Evolutionary conservation across 1,284 basidiomycete genomes (phyloP).

Genomic region (Ustilago lituana): DNA sequence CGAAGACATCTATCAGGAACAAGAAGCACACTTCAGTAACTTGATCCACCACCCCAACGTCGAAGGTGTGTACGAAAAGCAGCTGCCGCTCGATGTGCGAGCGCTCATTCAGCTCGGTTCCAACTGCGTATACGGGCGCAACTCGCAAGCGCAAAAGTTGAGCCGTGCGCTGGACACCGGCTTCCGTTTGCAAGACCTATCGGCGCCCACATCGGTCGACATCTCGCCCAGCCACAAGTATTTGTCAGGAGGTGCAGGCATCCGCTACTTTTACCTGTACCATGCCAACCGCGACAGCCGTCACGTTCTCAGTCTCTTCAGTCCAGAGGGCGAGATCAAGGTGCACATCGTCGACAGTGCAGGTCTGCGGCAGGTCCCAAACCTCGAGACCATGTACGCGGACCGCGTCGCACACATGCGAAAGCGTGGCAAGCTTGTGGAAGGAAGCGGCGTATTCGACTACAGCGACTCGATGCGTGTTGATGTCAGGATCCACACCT

Average conservation of each 20-base stretch:
- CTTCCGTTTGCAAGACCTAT: slow-evolving; percentile 83
- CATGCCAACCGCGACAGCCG: slow-evolving; percentile 81
- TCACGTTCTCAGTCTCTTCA: slow-evolving; percentile 91
- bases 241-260: slow-evolving; percentile 77
- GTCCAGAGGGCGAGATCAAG: slow-evolving; percentile 72
- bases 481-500: slow-evolving; percentile 79
- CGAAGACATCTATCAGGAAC: slow-evolving; percentile 84
- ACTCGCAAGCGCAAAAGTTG: slow-evolving; percentile 73
- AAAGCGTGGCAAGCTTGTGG: slow-evolving; percentile 48
- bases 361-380: slow-evolving; percentile 82
- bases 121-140: slow-evolving; percentile 77
- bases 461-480: slow-evolving; percentile 81
- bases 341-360: slow-evolving; percentile 92
- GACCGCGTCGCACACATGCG: slow-evolving; percentile 71
- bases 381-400: slow-evolving; percentile 79
- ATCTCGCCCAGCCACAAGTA: slow-evolving; percentile 72
- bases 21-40: slow-evolving; percentile 88
- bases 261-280: slow-evolving; percentile 90
- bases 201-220: slow-evolving; percentile 40
- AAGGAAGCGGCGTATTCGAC: slow-evolving; percentile 70
- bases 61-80: slow-evolving; percentile 92
- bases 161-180: slow-evolving; percentile 85
- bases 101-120: slow-evolving; percentile 86
- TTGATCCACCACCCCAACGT: slow-evolving; percentile 93
- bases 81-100: slow-evolving; percentile 86